Evolutionary conservation across 2,329 filamentous ascomycete species (phyloP).

Genomic region (Coniochaeta pulveracea): DNA sequence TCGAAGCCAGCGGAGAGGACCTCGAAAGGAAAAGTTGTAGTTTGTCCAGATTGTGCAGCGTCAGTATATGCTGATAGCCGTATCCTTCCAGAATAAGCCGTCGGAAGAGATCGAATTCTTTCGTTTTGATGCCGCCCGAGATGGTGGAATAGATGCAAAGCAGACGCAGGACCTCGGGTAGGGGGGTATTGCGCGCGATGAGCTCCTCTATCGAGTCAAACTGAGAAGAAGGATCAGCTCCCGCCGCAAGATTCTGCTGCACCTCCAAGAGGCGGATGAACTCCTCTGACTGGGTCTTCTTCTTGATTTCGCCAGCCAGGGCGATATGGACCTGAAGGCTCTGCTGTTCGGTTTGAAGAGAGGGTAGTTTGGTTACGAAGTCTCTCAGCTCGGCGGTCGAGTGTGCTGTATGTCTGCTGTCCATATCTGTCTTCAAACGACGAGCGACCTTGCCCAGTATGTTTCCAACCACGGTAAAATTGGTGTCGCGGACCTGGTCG

Average conservation of each 20-base stretch:
- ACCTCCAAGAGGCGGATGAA: constrained; percentile 86
- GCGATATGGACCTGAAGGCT: constrained; percentile 87
- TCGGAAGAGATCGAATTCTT: constrained; percentile 84
- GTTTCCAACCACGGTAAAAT: constrained; percentile 88
- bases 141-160: constrained; percentile 88
- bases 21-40: constrained; percentile 74
- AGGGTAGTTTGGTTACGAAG: constrained; percentile 87
- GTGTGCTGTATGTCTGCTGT: constrained; percentile 75
- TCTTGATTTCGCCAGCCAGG: constrained; percentile 90
- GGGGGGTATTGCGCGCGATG: constrained; percentile 74
- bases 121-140: constrained; percentile 74
- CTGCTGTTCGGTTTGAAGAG: constrained; percentile 86
- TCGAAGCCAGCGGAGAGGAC: constrained; percentile 65
- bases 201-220: constrained; percentile 88
- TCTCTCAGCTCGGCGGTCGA: constrained; percentile 85
- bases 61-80: constrained; percentile 88
- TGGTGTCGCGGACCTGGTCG: constrained; percentile 76
- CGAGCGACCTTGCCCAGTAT: constrained; percentile 84
- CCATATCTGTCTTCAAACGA: constrained; percentile 74
- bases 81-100: constrained; percentile 84
- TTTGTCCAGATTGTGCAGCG: constrained; percentile 78
- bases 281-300: constrained; percentile 76
- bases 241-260: constrained; percentile 89
- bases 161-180: constrained; percentile 72
- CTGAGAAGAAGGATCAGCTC: constrained; percentile 77